Conservation (phyloP, 352 stramenopile species). For the Globisporangium viniferum region DNA sequence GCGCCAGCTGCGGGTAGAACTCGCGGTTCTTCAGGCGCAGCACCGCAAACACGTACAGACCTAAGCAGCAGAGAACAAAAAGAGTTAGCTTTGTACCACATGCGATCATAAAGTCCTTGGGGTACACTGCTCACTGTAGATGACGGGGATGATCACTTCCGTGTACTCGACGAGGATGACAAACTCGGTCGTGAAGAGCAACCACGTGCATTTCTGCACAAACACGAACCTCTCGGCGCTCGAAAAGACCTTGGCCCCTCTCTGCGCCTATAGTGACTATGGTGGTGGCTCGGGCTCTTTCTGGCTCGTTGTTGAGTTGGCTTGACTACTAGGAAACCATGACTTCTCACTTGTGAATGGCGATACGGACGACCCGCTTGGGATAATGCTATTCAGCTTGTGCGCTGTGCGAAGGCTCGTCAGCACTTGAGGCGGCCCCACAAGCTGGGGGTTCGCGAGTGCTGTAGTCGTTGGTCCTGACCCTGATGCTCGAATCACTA, state of each 20-base stretch:
- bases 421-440: not conserved
- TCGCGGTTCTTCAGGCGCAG: conserved; percentile 1
- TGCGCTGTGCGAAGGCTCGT: too few species aligned
- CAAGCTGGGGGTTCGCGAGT: not conserved
- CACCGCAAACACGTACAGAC: not conserved
- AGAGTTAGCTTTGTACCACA: too few species aligned
- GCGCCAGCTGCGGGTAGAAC: conserved; percentile 1
- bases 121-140: conserved; percentile 4
- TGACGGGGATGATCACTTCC: conserved; percentile 8
- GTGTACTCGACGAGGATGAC: conserved; percentile 10
- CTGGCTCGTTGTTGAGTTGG: too few species aligned
- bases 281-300: too few species aligned
- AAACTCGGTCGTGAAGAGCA: conserved; percentile 10
- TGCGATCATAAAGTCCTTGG: too few species aligned
- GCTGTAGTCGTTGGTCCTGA: not conserved
- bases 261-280: not conserved
- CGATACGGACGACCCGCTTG: not conserved
- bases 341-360: not conserved
- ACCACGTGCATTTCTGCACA: not conserved
- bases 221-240: conserved; percentile 2
- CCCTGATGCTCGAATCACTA: not conserved
- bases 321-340: too few species aligned
- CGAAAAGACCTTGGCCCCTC: not conserved
- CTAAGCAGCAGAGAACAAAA: not conserved
- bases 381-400: not conserved